Evolutionary conservation across 208 protist genomes (phyloP).

Genomic region (Trypanosoma avium): DNA sequence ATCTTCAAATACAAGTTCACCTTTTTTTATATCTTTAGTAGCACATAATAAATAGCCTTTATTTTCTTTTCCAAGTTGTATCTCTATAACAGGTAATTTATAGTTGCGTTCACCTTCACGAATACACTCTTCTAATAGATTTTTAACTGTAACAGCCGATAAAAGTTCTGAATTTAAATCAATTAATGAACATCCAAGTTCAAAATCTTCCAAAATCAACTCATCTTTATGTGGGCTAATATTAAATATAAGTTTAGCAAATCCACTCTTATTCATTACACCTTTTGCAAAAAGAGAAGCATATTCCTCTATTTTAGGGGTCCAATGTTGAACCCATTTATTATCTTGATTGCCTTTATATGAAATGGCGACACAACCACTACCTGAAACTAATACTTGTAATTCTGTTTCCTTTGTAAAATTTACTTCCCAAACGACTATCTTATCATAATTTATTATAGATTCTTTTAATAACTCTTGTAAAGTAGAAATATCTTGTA

Average conservation of each 20-base stretch:
- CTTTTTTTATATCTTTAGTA: constrained; percentile 37
- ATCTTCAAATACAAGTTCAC: constrained; percentile 75
- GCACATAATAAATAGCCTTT: constrained; percentile 74
- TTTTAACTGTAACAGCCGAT: not conserved
- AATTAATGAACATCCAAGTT: constrained; percentile 22
- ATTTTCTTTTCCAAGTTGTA: constrained; percentile 15
- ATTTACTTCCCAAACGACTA: constrained; percentile 49
- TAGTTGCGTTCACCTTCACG: constrained; percentile 1
- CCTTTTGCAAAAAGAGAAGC: constrained; percentile 27
- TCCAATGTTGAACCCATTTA: constrained; percentile 10
- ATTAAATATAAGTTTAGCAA: constrained; percentile 27
- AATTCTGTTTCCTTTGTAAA: constrained; percentile 3
- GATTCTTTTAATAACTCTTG: constrained; percentile 17
- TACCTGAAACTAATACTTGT: constrained; percentile 19
- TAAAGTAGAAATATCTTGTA: constrained; percentile 24
- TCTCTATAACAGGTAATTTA: constrained; percentile 8
- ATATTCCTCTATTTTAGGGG: constrained; percentile 18
- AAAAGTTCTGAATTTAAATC: constrained; percentile 5
- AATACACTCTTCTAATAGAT: constrained; percentile 22
- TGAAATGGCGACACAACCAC: constrained; percentile 4
- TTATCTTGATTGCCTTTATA: constrained; percentile 4
- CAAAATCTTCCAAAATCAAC: constrained; percentile 19
- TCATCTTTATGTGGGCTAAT: constrained; percentile 3
- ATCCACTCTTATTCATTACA: constrained; percentile 35
- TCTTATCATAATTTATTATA: constrained; percentile 27